Evolutionary conservation across 192 early-diverging fungal genomes (phyloP).

Genomic region (Coemansia sp.): DNA sequence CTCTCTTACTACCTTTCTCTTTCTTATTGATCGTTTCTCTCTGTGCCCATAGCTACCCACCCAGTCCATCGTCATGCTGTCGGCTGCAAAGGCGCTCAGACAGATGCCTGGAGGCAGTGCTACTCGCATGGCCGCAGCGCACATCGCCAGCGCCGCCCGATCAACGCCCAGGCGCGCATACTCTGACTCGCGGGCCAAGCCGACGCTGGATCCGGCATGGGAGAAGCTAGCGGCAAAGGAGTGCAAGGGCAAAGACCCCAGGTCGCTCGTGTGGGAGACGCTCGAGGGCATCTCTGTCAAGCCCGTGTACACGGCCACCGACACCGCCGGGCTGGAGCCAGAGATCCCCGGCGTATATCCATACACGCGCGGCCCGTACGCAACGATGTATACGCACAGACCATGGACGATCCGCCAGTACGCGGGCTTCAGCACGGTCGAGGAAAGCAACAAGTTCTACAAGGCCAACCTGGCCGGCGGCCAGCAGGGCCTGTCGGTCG

Average conservation of each 20-base stretch:
- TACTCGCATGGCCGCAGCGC: not conserved
- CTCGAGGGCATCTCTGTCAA: conserved; percentile 82
- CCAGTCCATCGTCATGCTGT: not conserved
- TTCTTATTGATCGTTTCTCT: not conserved
- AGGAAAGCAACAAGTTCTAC: conserved; percentile 87
- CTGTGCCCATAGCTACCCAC: not conserved
- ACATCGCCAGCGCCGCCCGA: not conserved
- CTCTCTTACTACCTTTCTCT: not conserved
- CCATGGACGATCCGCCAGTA: conserved; percentile 90
- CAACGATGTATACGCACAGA: conserved; percentile 79
- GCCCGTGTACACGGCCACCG: conserved; percentile 79
- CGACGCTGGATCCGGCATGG: conserved; percentile 75
- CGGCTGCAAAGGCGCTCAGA: not conserved
- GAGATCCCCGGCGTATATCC: conserved; percentile 84
- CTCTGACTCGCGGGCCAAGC: conserved; percentile 8
- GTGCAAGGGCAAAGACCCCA: conserved; percentile 82
- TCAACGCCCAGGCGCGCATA: not conserved
- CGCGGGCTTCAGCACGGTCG: conserved; percentile 90
- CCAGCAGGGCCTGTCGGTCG: conserved; percentile 83
- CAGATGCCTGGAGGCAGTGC: conserved; percentile 1
- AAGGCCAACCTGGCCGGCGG: conserved; percentile 82
- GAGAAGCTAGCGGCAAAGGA: conserved; percentile 71
- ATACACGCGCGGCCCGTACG: conserved; percentile 80
- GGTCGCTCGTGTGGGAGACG: conserved; percentile 73
- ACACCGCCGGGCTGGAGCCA: conserved; percentile 57